A percentile compares a stretch with the other conserved stretches of the same genome.
phyloP scores from a whole-genome alignment of 208 protist species.

The Wallacemonas collosoma region DNA sequence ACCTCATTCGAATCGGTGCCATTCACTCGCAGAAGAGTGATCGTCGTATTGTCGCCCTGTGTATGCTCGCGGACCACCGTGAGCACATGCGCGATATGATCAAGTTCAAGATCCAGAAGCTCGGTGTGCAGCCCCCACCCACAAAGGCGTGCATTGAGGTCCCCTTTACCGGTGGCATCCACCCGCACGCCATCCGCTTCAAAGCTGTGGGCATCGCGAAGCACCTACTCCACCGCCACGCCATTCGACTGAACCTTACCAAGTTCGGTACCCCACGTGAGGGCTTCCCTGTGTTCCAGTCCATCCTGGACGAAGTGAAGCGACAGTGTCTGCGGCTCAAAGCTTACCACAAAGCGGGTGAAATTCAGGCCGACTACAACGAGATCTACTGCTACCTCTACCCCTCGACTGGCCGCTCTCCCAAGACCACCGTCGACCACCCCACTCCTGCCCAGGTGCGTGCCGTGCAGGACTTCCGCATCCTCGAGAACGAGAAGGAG shows the following conservation, averaged over 20 bases:
- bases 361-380: constrained; percentile 71
- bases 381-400: constrained; percentile 89
- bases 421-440: constrained; percentile 81
- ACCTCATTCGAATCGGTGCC: constrained; percentile 80
- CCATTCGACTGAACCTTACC: constrained; percentile 78
- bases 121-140: constrained; percentile 79
- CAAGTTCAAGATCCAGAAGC: constrained; percentile 84
- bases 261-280: constrained; percentile 86
- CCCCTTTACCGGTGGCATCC: constrained; percentile 81
- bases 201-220: constrained; percentile 84
- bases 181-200: constrained; percentile 87
- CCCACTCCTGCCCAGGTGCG: constrained; percentile 57
- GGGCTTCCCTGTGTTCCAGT: constrained; percentile 80
- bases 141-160: constrained; percentile 76
- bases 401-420: constrained; percentile 77
- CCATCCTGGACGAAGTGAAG: constrained; percentile 78
- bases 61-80: constrained; percentile 79
- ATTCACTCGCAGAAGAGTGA: constrained; percentile 73
- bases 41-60: constrained; percentile 75
- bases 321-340: constrained; percentile 65
- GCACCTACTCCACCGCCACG: constrained; percentile 73
- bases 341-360: constrained; percentile 76
- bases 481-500: constrained; percentile 78
- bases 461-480: constrained; percentile 57
- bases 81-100: constrained; percentile 84